Evolutionary conservation across 768 basidiomycete genomes (phyloP).

Genomic region (Calocera cornea): DNA sequence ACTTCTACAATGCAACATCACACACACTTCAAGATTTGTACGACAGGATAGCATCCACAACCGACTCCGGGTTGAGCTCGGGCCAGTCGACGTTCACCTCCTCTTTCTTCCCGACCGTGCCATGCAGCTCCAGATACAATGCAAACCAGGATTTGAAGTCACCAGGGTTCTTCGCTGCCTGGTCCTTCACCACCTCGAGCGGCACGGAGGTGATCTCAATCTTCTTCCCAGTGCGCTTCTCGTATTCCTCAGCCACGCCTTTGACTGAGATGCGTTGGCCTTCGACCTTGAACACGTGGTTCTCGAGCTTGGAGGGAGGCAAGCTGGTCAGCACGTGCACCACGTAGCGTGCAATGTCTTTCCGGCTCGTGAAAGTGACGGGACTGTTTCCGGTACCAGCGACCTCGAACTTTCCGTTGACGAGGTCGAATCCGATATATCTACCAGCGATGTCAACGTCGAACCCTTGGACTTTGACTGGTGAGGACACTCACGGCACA

Average conservation of each 20-base stretch:
- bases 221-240: conserved; percentile 11
- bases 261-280: conserved; percentile 6
- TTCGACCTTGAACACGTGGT: neutral
- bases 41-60: too few relatives aligned
- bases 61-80: neutral
- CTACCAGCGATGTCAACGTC: conserved; percentile 2
- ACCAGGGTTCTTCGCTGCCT: neutral
- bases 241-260: conserved; percentile 10
- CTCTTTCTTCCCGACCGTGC: neutral
- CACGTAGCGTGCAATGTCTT: conserved; percentile 17
- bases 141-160: neutral
- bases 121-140: neutral
- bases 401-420: conserved; percentile 12
- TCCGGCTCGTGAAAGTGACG: conserved; percentile 13
- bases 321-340: conserved; percentile 13
- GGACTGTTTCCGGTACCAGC: conserved; percentile 12
- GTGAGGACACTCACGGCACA: too few relatives aligned
- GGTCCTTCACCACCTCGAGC: conserved; percentile 8
- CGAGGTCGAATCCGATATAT: conserved; percentile 9
- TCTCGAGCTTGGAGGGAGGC: conserved; percentile 7
- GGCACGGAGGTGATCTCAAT: conserved; percentile 8
- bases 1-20: too few relatives aligned
- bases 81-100: neutral
- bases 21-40: too few relatives aligned
- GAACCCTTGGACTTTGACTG: neutral